Percentiles rank a stretch among this genome's conserved stretches.
Evolutionary conservation across 1,139 yeast species (phyloP).

Genomic region (Geotrichum fermentans): DNA sequence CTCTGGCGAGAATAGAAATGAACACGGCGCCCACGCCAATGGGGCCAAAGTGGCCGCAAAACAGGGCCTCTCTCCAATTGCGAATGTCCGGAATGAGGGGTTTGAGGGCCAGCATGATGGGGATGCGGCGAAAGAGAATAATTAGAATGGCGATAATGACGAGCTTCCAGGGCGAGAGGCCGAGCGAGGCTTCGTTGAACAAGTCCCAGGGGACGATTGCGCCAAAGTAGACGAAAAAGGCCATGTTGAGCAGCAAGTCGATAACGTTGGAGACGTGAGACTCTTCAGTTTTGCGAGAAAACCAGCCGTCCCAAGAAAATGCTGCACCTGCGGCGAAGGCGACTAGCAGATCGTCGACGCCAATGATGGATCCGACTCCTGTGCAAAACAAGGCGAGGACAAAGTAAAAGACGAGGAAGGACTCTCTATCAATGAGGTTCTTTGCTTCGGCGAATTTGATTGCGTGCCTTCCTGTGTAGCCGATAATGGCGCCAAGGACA

Average conservation of each 20-base stretch:
- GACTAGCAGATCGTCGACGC: conserved; percentile 89
- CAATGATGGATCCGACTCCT: conserved; percentile 88
- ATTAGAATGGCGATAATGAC: conserved; percentile 77
- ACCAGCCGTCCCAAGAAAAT: conserved; percentile 96
- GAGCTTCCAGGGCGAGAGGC: conserved; percentile 79
- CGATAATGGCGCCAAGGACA: conserved; percentile 68
- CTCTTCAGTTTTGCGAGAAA: conserved; percentile 81
- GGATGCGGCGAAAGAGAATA: conserved; percentile 77
- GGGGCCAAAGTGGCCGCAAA: conserved; percentile 97
- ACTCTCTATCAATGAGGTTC: conserved; percentile 83
- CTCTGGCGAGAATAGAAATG: conserved; percentile 79
- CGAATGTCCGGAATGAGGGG: conserved; percentile 87
- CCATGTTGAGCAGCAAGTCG: conserved; percentile 65
- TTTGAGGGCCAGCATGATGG: conserved; percentile 74
- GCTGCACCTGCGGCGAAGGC: conserved; percentile 96
- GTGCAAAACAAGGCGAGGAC: conserved; percentile 84
- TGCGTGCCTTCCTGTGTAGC: conserved; percentile 65
- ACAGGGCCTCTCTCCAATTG: conserved; percentile 91
- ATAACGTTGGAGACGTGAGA: conserved; percentile 90
- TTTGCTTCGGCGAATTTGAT: conserved; percentile 74
- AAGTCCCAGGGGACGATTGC: conserved; percentile 91
- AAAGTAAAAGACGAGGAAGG: conserved; percentile 85
- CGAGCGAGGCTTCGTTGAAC: conserved; percentile 62
- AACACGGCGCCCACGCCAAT: conserved; percentile 97
- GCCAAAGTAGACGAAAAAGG: conserved; percentile 90